Base-by-base conservation (phyloP, 192 early-diverging fungal species). In the Haplosporangium gracile region DNA sequence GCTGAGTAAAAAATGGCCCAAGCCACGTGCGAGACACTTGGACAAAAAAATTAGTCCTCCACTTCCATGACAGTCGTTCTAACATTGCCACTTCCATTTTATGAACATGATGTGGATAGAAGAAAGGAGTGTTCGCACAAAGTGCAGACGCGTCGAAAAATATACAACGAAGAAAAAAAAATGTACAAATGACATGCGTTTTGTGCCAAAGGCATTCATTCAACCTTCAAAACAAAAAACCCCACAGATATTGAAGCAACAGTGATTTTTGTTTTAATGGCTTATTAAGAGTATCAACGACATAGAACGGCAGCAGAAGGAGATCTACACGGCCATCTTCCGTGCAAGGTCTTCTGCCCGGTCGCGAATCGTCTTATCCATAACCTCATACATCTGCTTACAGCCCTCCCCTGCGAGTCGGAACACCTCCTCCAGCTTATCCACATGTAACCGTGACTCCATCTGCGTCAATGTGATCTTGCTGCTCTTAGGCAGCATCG, bases 361-460 rank as follows among this genome's bases (percentile, higher is more conserved):
- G 20, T 91, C 72, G 65, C 93, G 89, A 40, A 96, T 89, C 4
- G 92, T 89, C 32, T 85, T 85, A 81, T 96, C 95, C 73, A 97
- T 65, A 24, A 89, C 89, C 20, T 89, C 82, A 43, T 92, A 84
- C 51, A 97, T 90, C 68, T 93, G 90, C 72, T 89, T 88, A 88
- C 95, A 95, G 9, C 95, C 96, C 70, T 93, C 89, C 5, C 89
- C 88, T n/a, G 95, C 95, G n/a, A 96, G 82, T 38, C 82, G 70
- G 29, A 94, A 79, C 0, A 96, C 92, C 18, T 80, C 81, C 75
- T 95, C 92, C 42, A 97, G 87, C 78, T 94, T 92, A 74, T 97
- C 95, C 70, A 98, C 87, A 85, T 97, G 96, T 75, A 99, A 90
- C 76, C 95, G 88, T 36, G 96, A 95, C 85, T 99, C 97, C 91